Percentiles rank a stretch among this genome's conserved stretches.
Evolutionary conservation across 164 flowering plant genomes (phyloP).

Genomic region (Buxus sempervirens): DNA sequence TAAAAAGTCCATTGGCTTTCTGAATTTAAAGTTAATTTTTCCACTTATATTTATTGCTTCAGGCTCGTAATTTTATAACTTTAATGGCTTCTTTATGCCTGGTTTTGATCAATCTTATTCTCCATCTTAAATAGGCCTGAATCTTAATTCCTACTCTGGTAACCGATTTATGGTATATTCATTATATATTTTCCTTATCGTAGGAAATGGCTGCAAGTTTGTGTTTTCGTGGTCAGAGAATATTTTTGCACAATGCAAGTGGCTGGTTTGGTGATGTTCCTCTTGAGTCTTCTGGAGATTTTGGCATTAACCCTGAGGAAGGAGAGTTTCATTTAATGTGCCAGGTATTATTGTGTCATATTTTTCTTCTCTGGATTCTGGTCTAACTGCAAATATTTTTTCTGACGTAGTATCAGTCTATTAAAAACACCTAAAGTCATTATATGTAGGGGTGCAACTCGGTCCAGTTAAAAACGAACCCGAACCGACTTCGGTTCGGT

Average conservation of each 20-base stretch:
- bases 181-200: slow-evolving; percentile 5
- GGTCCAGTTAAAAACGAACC: no score
- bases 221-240: slow-evolving; percentile 86
- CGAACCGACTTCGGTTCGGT: no score
- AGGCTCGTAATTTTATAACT: not conserved
- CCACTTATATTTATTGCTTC: not conserved
- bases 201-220: slow-evolving; percentile 55
- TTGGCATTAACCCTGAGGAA: slow-evolving; percentile 95
- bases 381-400: not conserved
- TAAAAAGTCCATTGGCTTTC: not conserved
- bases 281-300: slow-evolving; percentile 95
- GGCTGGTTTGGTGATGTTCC: slow-evolving; percentile 97
- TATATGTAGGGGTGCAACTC: no score
- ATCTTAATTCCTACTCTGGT: not conserved
- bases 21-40: not conserved
- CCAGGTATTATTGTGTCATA: slow-evolving; percentile 49
- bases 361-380: not conserved
- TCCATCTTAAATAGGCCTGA: not conserved
- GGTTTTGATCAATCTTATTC: no score
- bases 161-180: not conserved
- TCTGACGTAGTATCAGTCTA: slow-evolving; percentile 1
- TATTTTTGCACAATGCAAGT: slow-evolving; percentile 82
- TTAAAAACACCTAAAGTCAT: no score
- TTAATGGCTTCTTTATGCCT: not conserved
- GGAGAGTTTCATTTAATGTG: slow-evolving; percentile 98